Conservation (phyloP, 495 filamentous ascomycete genomes). For the Letharia columbiana region DNA sequence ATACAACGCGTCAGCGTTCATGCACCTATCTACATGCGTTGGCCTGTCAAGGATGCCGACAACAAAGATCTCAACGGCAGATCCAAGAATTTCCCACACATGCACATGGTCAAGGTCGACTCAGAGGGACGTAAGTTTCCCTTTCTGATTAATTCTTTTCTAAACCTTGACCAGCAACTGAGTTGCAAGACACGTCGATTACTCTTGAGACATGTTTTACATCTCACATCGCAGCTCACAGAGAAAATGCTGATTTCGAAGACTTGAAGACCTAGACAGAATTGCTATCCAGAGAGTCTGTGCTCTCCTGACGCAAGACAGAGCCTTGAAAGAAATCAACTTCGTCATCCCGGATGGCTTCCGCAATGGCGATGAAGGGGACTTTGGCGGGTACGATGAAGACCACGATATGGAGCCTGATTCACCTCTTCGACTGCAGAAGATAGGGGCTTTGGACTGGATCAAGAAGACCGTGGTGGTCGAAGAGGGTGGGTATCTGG, state of each 20-base stretch:
- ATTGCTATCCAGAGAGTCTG: conserved; percentile 22
- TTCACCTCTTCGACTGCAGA: conserved; percentile 15
- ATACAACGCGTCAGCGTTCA: conserved; percentile 20
- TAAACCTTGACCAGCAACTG: neutral
- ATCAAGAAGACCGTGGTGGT: conserved; percentile 24
- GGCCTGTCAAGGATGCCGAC: conserved; percentile 20
- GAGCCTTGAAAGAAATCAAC: conserved; percentile 21
- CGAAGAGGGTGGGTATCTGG: conserved; percentile 21
- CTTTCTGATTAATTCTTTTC: neutral
- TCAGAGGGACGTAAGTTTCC: conserved; percentile 15
- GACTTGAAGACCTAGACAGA: conserved; percentile 14
- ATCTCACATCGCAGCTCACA: neutral
- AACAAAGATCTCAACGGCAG: conserved; percentile 23
- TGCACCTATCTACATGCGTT: conserved; percentile 23
- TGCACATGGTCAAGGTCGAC: conserved; percentile 24
- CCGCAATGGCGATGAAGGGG: conserved; percentile 22
- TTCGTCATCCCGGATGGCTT: conserved; percentile 23
- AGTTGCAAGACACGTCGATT: neutral
- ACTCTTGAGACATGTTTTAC: neutral
- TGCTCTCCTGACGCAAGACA: conserved; percentile 18
- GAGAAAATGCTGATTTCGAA: neutral
- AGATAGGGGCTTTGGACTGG: conserved; percentile 18
- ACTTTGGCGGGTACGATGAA: conserved; percentile 21
- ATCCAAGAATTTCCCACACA: conserved; percentile 24
- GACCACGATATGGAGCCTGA: conserved; percentile 24